Evolutionary conservation across 1,284 basidiomycete species (phyloP).

Genomic region (Takashimella koratensis): DNA sequence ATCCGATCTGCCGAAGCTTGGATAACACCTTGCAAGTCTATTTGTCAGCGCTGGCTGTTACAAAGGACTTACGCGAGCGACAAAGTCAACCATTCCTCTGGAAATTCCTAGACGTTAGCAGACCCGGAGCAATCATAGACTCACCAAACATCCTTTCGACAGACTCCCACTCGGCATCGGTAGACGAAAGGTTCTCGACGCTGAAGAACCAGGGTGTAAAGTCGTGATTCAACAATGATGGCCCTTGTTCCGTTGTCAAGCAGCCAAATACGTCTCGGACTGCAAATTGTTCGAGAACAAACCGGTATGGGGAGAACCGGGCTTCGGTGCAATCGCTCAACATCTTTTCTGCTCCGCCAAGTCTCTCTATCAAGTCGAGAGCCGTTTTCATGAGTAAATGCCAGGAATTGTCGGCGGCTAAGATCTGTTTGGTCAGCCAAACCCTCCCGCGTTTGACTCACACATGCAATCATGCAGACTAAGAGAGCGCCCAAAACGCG

Average conservation of each 20-base stretch:
- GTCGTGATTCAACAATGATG: constrained; percentile 29
- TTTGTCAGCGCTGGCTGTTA: not conserved
- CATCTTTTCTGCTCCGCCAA: constrained; percentile 34
- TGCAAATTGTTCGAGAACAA: constrained; percentile 42
- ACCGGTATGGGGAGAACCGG: constrained; percentile 29
- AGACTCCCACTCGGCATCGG: constrained; percentile 38
- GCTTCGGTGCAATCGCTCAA: constrained; percentile 24
- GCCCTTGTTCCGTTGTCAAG: constrained; percentile 38
- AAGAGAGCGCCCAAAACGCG: constrained; percentile 33
- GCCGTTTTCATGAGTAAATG: constrained; percentile 35
- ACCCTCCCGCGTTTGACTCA: constrained; percentile 12
- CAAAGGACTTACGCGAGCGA: constrained; percentile 28
- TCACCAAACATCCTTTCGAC: constrained; percentile 42
- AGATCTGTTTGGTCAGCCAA: constrained; percentile 10
- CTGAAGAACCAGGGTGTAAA: constrained; percentile 43
- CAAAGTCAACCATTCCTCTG: constrained; percentile 35
- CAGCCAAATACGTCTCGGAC: constrained; percentile 42
- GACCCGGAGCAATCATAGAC: not conserved
- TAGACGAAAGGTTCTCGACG: constrained; percentile 28
- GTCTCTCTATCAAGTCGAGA: constrained; percentile 27
- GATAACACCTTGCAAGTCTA: not conserved
- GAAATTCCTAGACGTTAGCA: constrained; percentile 20
- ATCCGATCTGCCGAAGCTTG: not conserved
- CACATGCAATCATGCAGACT: constrained; percentile 36
- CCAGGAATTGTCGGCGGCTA: constrained; percentile 41